These are phyloP conservation scores for Saccharomycopsis sp. DNA, from an alignment of 805 yeast genomes.

Conservation along the genomic window DNA sequence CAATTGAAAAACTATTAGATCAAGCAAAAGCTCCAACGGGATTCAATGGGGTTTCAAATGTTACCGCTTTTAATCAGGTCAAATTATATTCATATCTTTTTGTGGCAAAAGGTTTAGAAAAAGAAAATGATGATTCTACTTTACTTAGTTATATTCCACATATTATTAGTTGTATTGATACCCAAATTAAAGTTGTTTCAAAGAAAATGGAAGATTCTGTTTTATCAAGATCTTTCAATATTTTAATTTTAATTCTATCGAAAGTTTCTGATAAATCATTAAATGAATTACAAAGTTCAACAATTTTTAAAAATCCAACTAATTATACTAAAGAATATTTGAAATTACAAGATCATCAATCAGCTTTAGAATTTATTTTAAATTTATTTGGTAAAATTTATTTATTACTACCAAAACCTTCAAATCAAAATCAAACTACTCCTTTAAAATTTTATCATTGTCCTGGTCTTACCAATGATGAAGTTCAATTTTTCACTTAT, in stretches of 20 bases:
- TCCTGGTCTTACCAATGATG: constrained; percentile 55
- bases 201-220: not conserved
- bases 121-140: constrained; percentile 31
- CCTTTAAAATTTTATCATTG: constrained; percentile 37
- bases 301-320: constrained; percentile 5
- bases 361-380: constrained; percentile 37
- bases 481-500: constrained; percentile 52
- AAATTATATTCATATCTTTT: constrained; percentile 55
- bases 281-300: not conserved
- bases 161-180: constrained; percentile 34
- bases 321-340: constrained; percentile 10
- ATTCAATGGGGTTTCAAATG: not conserved
- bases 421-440: constrained; percentile 24
- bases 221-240: constrained; percentile 50
- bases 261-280: constrained; percentile 4
- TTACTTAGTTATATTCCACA: constrained; percentile 32
- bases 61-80: constrained; percentile 32
- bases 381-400: constrained; percentile 45
- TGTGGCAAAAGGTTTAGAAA: constrained; percentile 55
- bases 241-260: constrained; percentile 46
- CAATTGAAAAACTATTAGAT: constrained; percentile 46
- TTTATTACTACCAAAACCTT: constrained; percentile 38
- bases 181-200: constrained; percentile 16
- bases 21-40: constrained; percentile 54
- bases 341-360: constrained; percentile 3